A percentile compares a stretch with the other conserved stretches of the same genome.
Evolutionary conservation across 345 rosid species (phyloP).

Genomic region (Erucastrum elatum): DNA sequence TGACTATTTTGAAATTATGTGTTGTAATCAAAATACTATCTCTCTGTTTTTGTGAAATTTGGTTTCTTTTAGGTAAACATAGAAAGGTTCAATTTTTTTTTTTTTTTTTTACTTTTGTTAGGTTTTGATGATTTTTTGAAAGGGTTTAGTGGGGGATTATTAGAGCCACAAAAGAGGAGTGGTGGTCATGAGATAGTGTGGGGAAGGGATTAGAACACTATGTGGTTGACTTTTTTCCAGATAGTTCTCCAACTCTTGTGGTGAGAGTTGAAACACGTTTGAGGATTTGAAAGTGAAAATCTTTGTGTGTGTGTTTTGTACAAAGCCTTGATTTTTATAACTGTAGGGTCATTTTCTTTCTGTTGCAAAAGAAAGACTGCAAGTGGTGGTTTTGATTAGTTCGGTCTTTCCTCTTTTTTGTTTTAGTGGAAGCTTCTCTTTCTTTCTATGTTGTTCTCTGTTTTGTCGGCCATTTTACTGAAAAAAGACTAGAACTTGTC

Average conservation of each 20-base stretch:
- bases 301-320: no score
- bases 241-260: constrained; percentile 15
- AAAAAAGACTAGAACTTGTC: constrained; percentile 4
- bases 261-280: constrained; percentile 27
- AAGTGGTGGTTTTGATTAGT: constrained; percentile 10
- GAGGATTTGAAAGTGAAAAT: background rate
- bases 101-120: background rate
- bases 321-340: background rate
- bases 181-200: constrained; percentile 5
- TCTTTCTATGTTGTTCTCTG: constrained; percentile 23
- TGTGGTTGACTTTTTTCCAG: constrained; percentile 37
- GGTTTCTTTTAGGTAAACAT: background rate
- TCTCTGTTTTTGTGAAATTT: background rate
- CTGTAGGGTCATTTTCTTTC: constrained; percentile 32
- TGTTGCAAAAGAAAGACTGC: background rate
- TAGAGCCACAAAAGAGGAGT: constrained; percentile 24
- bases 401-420: background rate
- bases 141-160: background rate
- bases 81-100: background rate
- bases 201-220: constrained; percentile 16
- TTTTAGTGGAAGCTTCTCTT: constrained; percentile 22
- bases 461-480: constrained; percentile 17
- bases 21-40: background rate
- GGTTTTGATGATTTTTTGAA: constrained; percentile 7
- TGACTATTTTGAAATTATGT: background rate